A percentile compares a stretch with the other conserved stretches of the same genome.
Conservation (phyloP, 2,329 filamentous ascomycete genomes). For the Fusarium virguliforme region DNA sequence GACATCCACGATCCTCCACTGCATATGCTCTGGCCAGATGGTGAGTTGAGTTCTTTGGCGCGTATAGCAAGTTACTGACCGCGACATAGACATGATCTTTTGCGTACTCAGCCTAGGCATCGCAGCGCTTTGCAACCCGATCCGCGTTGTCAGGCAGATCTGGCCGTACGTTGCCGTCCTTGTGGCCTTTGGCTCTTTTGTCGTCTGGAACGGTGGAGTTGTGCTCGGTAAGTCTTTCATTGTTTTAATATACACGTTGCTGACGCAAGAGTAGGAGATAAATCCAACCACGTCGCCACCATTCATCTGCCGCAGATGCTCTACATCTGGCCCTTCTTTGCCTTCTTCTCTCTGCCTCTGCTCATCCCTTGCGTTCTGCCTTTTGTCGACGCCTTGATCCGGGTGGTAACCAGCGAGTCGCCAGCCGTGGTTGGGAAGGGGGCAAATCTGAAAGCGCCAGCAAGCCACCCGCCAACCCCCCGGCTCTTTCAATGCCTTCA, state of each 20-base stretch:
- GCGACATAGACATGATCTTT: constrained; percentile 66
- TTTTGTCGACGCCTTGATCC: constrained; percentile 37
- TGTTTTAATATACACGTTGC: constrained; percentile 4
- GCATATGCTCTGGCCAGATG: constrained; percentile 64
- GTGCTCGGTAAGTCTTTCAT: constrained; percentile 78
- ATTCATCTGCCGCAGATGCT: constrained; percentile 93
- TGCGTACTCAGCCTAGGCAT: constrained; percentile 76
- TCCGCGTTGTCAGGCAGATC: constrained; percentile 63
- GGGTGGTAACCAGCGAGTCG: constrained; percentile 3
- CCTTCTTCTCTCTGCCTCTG: constrained; percentile 91
- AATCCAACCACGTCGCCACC: constrained; percentile 92
- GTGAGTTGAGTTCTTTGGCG: constrained; percentile 55
- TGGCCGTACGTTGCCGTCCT: constrained; percentile 77
- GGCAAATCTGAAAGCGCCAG: constrained; percentile 14
- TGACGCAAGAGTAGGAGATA: constrained; percentile 77
- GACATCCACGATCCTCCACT: constrained; percentile 71
- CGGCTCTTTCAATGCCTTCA: constrained; percentile 32
- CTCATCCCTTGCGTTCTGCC: constrained; percentile 70
- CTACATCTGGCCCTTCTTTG: constrained; percentile 92
- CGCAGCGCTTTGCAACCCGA: constrained; percentile 68
- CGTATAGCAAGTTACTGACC: constrained; percentile 30
- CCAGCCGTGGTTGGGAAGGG: background rate
- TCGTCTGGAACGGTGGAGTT: constrained; percentile 90
- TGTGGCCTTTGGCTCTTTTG: constrained; percentile 79
- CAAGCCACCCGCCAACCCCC: background rate